Evolutionary conservation across 208 protist genomes (phyloP).

Genomic region (Leishmania tropica): DNA sequence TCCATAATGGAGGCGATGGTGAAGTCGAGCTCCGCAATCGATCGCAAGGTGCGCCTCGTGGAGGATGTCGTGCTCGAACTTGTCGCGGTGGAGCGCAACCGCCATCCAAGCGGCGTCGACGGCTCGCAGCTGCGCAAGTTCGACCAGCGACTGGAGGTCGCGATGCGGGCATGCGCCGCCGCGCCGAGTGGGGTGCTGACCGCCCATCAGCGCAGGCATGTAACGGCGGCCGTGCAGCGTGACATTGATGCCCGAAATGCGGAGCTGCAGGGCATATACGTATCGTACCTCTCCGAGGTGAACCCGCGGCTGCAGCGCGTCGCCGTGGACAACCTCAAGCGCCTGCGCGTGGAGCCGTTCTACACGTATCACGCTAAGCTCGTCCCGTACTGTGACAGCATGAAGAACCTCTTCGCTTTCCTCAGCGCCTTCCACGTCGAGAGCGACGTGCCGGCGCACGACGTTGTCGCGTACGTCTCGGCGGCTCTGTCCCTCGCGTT

Average conservation of each 20-base stretch:
- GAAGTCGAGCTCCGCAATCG: constrained; percentile 39
- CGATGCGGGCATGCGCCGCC: constrained; percentile 64
- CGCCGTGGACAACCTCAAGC: constrained; percentile 77
- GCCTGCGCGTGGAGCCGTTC: constrained; percentile 77
- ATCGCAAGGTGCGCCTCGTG: constrained; percentile 52
- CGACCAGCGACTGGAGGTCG: constrained; percentile 74
- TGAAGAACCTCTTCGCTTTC: constrained; percentile 83
- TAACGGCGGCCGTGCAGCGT: constrained; percentile 9
- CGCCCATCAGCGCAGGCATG: constrained; percentile 27
- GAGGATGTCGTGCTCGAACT: constrained; percentile 78
- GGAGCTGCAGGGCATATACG: constrained; percentile 46
- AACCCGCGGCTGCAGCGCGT: constrained; percentile 74
- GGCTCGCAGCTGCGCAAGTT: constrained; percentile 55
- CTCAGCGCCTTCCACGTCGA: constrained; percentile 80
- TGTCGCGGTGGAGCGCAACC: constrained; percentile 56
- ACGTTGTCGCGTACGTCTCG: constrained; percentile 71
- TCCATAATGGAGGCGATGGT: constrained; percentile 68
- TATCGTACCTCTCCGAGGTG: constrained; percentile 58
- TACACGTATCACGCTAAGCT: constrained; percentile 61
- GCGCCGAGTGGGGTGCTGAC: constrained; percentile 54
- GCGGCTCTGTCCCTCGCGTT: constrained; percentile 71
- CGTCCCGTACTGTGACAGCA: constrained; percentile 75
- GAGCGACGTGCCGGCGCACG: constrained; percentile 57
- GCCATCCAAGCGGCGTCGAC: constrained; percentile 53
- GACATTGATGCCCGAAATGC: constrained; percentile 39